Percentiles rank a stretch among this genome's conserved stretches.
These are phyloP conservation scores for Emiliania huxleyi DNA, from an alignment of 78 protist genomes.

Conservation along the genomic window DNA sequence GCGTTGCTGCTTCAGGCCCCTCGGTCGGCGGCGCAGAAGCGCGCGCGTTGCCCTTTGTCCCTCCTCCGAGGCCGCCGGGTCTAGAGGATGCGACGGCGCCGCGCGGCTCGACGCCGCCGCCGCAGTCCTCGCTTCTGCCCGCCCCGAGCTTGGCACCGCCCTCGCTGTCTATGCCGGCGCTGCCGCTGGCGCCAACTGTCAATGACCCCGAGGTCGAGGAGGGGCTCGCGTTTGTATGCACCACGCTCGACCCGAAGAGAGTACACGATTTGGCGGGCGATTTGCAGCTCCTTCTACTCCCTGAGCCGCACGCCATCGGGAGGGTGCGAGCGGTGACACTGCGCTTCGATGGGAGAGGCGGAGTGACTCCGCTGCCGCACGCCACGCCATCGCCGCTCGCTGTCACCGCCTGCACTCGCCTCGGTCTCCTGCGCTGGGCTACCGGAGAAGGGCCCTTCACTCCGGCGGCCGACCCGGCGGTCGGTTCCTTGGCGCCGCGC, in stretches of 20 bases:
- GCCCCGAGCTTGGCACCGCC: background rate
- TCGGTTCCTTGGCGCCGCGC: too few relatives aligned
- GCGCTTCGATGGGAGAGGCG: background rate
- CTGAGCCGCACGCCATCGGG: background rate
- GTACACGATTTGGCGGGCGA: background rate
- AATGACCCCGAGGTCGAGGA: background rate
- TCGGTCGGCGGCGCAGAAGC: too few relatives aligned
- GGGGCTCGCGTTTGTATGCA: too few relatives aligned
- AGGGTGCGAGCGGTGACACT: background rate
- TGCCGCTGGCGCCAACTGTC: background rate
- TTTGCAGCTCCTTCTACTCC: background rate
- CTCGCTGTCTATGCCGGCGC: background rate
- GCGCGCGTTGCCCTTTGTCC: too few relatives aligned
- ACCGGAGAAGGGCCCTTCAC: background rate
- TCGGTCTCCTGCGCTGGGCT: background rate
- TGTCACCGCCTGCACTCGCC: background rate
- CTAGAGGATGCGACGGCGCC: too few relatives aligned
- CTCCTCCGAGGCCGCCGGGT: too few relatives aligned
- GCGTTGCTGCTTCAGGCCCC: too few relatives aligned
- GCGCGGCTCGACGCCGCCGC: background rate
- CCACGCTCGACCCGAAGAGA: too few relatives aligned
- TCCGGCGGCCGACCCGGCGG: too few relatives aligned
- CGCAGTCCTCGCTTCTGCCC: background rate
- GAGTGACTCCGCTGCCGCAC: too few relatives aligned
- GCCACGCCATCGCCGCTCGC: background rate